phyloP scores from a whole-genome alignment of 768 basidiomycete genomes.

The Boletus speciosus region DNA sequence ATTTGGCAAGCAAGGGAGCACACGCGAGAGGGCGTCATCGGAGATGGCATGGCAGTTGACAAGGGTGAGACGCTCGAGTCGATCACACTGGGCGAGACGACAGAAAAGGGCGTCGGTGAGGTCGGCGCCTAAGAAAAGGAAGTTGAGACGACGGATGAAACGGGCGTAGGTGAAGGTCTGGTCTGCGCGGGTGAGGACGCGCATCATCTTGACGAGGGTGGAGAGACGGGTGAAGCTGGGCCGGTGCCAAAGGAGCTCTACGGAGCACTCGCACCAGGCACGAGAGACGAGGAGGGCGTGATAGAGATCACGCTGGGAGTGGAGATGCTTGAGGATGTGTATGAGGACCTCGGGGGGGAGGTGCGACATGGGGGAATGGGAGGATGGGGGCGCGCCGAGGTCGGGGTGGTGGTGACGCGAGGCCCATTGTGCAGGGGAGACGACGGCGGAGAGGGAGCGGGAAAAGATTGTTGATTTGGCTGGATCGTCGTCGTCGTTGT shows the following conservation, averaged over 20 bases:
- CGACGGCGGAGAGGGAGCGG: conserved; percentile 36
- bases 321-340: conserved; percentile 84
- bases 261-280: conserved; percentile 93
- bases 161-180: conserved; percentile 84
- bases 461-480: conserved; percentile 44
- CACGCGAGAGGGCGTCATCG: conserved; percentile 55
- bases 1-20: conserved; percentile 69
- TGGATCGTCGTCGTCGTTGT: conserved; percentile 66
- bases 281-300: conserved; percentile 77
- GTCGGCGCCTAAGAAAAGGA: conserved; percentile 63
- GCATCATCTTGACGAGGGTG: conserved; percentile 76
- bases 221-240: conserved; percentile 68
- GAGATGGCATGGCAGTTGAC: conserved; percentile 72
- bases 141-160: conserved; percentile 90
- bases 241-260: conserved; percentile 93
- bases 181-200: conserved; percentile 57
- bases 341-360: conserved; percentile 92
- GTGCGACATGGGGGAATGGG: conserved; percentile 55
- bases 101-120: conserved; percentile 74
- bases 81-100: conserved; percentile 67
- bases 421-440: conserved; percentile 68
- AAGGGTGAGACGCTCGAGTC: conserved; percentile 86
- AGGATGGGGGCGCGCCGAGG: conserved; percentile 24
- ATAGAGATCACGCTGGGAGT: conserved; percentile 70
- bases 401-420: conserved; percentile 34